Evolutionary conservation across 331 rosid genomes (phyloP).

Genomic region (Quercus lobata): DNA sequence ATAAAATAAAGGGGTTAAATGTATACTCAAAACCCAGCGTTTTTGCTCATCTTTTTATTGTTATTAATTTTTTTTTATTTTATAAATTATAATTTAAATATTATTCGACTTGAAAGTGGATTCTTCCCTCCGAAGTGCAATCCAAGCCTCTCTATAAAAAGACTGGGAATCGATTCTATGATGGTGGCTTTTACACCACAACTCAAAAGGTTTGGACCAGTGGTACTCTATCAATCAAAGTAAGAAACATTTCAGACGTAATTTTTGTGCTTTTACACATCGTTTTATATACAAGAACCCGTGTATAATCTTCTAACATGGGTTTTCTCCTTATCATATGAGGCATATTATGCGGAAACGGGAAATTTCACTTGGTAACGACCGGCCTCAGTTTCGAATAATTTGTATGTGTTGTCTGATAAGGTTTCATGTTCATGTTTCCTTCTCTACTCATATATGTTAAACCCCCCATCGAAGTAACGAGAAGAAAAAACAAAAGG

Average conservation of each 20-base stretch:
- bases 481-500: background rate
- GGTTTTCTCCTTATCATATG: background rate
- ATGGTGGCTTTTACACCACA: conserved; percentile 30
- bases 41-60: too few species aligned
- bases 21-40: too few species aligned
- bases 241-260: background rate
- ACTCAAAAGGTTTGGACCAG: conserved; percentile 12
- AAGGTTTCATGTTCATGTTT: background rate
- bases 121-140: background rate
- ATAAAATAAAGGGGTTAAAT: too few species aligned
- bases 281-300: background rate
- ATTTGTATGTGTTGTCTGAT: conserved; percentile 44
- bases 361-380: conserved; percentile 33
- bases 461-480: background rate
- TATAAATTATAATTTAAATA: background rate
- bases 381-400: conserved; percentile 24
- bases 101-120: background rate
- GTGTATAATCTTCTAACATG: background rate
- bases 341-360: conserved; percentile 25
- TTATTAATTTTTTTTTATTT: background rate
- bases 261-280: conserved; percentile 1
- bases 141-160: background rate
- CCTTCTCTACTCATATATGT: background rate
- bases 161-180: conserved; percentile 43
- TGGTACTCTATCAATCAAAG: background rate